Base-by-base conservation (phyloP, 495 filamentous ascomycete genomes). In the Daldinia caldariorum region DNA sequence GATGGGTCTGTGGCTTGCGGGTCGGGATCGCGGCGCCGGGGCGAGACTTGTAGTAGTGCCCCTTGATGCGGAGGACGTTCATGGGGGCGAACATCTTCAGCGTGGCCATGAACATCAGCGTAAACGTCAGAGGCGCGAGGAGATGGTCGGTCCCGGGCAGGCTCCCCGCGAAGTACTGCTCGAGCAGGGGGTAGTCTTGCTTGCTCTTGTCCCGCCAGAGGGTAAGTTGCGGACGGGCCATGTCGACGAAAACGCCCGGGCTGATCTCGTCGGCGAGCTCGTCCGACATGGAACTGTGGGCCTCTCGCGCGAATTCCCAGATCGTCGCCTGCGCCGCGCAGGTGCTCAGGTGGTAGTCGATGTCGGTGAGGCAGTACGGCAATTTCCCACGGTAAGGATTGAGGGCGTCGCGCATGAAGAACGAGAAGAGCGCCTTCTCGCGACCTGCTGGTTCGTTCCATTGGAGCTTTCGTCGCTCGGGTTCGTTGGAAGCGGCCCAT, bases 361-460 rank as follows among this genome's bases (percentile, higher is more conserved):
- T 65, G n/a, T 66, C 66, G 26, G 63, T 74, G 4, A 78, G 71
- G 31, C 70, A 66, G 26, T 74, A 78, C 13, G 74, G 77, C 2
- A 76, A 34, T 1, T 60, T 61, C 1, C 29, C 55, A 34, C 67
- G 63, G 4, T 41, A 41, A 12, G 61, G 43, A 26, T 70, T 58
- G 4, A 79, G 66, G 4, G 66, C 61, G 16, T 78, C 74, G 18
- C 76, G 72, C 63, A 76, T 72, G 55, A 79, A 63, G 31, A 72
- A 76, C 13, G 74, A 76, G 55, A 78, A 75, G 10, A 73, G 68
- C 32, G 76, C 75, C 20, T 74, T 75, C 39, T 78, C 74, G 41
- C 76, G 75, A 0, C 76, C 75, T 8, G 73, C 73, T 1, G 76
- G 73, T 61, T 78, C 76, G 56, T 70, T 71, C 76, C 76, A 78